Conservation (phyloP, 179 eudicot genomes). For the Pouteria campechiana region DNA sequence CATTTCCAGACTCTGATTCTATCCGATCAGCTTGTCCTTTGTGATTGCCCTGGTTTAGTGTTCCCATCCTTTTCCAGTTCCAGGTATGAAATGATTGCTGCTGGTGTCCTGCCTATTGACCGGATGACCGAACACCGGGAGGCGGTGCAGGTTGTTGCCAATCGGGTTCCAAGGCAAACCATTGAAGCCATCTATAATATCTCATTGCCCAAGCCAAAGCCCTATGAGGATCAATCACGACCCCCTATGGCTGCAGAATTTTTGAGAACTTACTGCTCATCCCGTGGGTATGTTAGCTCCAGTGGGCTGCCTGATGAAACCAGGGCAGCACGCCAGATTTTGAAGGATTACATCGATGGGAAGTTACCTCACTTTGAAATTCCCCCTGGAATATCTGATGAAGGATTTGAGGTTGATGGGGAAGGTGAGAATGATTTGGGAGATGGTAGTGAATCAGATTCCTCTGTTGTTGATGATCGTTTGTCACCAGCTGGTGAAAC, state of each 20-base stretch:
- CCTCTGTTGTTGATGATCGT: constrained; percentile 43
- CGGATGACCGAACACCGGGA: constrained; percentile 88
- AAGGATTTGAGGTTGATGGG: constrained; percentile 12
- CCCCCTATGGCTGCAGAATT: constrained; percentile 77
- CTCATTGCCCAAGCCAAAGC: constrained; percentile 74
- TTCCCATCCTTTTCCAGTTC: constrained; percentile 96
- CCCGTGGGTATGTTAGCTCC: constrained; percentile 80
- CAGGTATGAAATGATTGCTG: constrained; percentile 91
- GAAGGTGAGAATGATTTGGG: constrained; percentile 6
- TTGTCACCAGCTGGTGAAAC: constrained; percentile 10
- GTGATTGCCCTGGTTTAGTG: constrained; percentile 97
- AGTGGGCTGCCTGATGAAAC: constrained; percentile 94
- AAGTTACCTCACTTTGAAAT: constrained; percentile 72
- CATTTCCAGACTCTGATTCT: constrained; percentile 89
- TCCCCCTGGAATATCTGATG: constrained; percentile 55
- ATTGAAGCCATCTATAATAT: constrained; percentile 67
- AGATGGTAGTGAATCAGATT: constrained; percentile 33
- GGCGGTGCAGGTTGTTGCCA: constrained; percentile 84
- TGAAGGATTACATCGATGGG: constrained; percentile 92
- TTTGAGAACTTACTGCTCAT: constrained; percentile 78
- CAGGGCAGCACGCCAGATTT: constrained; percentile 61
- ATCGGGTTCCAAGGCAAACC: constrained; percentile 51
- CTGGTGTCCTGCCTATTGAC: constrained; percentile 87
- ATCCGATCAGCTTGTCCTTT: constrained; percentile 69
- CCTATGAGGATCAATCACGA: constrained; percentile 73